Evolutionary conservation across 306 rosid genomes (phyloP), one percentile per base, ranked within the genome.

Genomic region (Prosopis cineraria): DNA sequence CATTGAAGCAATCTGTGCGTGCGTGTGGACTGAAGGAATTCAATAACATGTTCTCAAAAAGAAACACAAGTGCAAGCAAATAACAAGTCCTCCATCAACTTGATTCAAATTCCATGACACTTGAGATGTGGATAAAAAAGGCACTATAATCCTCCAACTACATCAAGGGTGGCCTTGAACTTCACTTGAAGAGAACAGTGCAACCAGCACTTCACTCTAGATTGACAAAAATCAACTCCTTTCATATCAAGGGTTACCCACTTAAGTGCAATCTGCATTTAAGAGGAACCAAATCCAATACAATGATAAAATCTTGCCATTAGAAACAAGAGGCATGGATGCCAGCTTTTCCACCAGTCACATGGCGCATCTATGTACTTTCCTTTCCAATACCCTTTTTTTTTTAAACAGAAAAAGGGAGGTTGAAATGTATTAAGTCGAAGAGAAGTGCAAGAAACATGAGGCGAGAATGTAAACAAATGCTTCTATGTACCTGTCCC

Each of bases 401-500:
- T 17, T 73, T 24, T 39, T n/a, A n/a, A n/a, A 47, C 12, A 24
- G 29, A 39, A 25, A 52, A 65, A 50, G 34, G 3, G 19, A 33
- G 59, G 17, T 36, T 45, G 43, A 41, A 41, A 53, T 47, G 45
- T 34, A 70, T 71, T 3, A 40, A 22, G 7, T 6, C 17, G n/a
- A 17, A 69, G 44, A 8, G 27, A 53, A 72, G 66, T 64, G 72
- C 41, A 79, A 72, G 45, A 82, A 83, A 41, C 45, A 44, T 1
- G 13, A 41, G 7, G 59, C 40, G 43, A 41, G 59, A 31, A 67
- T 17, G 40, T 3, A 24, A 22, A 58, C 29, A 80, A 70, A 80
- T 45, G 37, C 65, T 62, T 56, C 80, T n/a, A 36, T 79, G 31
- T 87, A 92, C 98, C 95, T 92, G 79, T 92, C 97, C 45, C 95